Evolutionary conservation across 352 stramenopile genomes (phyloP), one percentile per base, ranked within the genome.

Genomic region (Globisporangium paroecandrum): DNA sequence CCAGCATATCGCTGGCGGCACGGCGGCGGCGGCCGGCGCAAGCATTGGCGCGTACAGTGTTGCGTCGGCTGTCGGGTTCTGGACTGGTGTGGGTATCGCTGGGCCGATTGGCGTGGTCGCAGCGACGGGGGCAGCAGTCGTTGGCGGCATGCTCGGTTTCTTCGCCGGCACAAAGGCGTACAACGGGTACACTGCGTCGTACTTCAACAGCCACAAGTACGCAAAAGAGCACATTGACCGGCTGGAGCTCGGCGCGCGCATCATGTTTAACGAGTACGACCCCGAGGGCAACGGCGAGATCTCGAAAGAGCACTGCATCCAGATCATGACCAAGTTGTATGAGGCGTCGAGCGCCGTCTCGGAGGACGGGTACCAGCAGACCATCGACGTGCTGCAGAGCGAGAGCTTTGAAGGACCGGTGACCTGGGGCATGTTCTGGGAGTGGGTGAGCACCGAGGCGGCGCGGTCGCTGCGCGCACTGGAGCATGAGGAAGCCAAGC

Each of bases 261-360:
- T 95, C 62, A 64, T 96, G 27, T 96, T 96, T 61, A 89, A 91
- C 58, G 87, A 96, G 66, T 94, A 88, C 65, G 89, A 96, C 41
- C 77, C 79, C 0, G 75, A 75, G 15, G 83, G 74, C 9, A 79
- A 71, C 0, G 89, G 88, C 2, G 66, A 77, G 36, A 94, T 96
- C 62, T 81, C 76, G 29, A 93, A 89, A 25, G 68, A 78, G 53
- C 79, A 94, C 62, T 93, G 85, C 54, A 79, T 88, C 62, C 71
- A 78, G 58, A 77, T 96, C 62, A 90, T 95, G 73, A 81, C 77
- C 8, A 94, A 91, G 63, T 62, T 96, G 9, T 91, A 91, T 57
- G 82, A 82, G 58, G 82, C 82, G 5, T 89, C 81, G n/a, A 82
- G 80, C 4, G 80, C 83, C 3, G 83, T 93, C 9, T 89, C 82